Percentiles rank a stretch among this genome's conserved stretches.
Evolutionary conservation across 2,329 filamentous ascomycete genomes (phyloP).

Genomic region (Aspergillus texensis): DNA sequence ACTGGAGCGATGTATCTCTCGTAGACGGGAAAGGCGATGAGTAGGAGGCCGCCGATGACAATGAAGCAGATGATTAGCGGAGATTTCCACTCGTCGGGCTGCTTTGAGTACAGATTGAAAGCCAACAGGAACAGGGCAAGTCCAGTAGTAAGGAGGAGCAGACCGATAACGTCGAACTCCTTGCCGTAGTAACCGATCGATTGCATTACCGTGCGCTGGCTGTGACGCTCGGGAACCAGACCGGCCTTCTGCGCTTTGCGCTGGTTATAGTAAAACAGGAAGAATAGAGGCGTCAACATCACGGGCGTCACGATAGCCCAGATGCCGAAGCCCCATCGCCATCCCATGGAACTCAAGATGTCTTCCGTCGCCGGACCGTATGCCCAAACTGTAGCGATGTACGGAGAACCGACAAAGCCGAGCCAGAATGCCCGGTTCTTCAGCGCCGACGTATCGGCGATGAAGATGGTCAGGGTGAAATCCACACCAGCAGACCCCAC

Average conservation of each 20-base stretch:
- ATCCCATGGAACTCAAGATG: constrained; percentile 52
- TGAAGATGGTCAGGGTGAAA: constrained; percentile 60
- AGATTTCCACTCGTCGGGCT: constrained; percentile 4
- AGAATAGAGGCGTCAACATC: constrained; percentile 57
- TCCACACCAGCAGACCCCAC: constrained; percentile 59
- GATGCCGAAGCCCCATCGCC: constrained; percentile 64
- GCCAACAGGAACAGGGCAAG: constrained; percentile 63
- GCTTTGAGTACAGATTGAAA: constrained; percentile 56
- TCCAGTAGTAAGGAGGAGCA: constrained; percentile 56
- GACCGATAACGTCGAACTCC: constrained; percentile 65
- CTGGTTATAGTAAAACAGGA: constrained; percentile 58
- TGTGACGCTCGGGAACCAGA: constrained; percentile 47
- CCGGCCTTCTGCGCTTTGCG: constrained; percentile 59
- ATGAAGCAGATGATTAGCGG: constrained; percentile 31
- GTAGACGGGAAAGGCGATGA: constrained; percentile 50
- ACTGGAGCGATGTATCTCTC: constrained; percentile 48
- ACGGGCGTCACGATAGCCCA: constrained; percentile 63
- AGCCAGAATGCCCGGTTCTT: constrained; percentile 63
- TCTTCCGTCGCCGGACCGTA: constrained; percentile 42
- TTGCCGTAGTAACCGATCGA: constrained; percentile 57
- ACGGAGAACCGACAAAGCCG: constrained; percentile 61
- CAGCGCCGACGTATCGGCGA: constrained; percentile 64
- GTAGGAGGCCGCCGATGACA: constrained; percentile 51
- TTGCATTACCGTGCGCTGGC: constrained; percentile 51
- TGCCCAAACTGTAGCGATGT: constrained; percentile 61